Evolutionary conservation across 345 rosid species (phyloP), one percentile per base, ranked within the genome.

Genomic region (Garcia nutans): DNA sequence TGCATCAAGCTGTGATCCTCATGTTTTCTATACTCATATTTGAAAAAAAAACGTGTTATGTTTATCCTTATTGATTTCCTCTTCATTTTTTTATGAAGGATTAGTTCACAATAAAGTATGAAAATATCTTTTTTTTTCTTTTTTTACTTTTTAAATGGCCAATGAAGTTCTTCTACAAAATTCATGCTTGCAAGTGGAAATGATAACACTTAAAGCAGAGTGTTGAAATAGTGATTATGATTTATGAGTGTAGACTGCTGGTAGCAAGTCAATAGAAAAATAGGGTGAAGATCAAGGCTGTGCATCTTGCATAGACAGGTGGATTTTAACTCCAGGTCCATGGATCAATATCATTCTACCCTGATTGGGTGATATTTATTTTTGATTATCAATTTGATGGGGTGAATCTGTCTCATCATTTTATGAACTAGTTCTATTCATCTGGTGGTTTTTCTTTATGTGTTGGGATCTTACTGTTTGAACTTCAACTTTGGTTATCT

Each of bases 401-500:
- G 56, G 4, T 12, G 26, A 20, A 10, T 37, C 5, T 10, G 9
- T 71, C 19, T 55, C 44, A 17, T n/a, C 42, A 61, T 61, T 57
- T 65, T 42, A 2, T 33, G 22, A 74, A 52, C 41, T 54, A 54
- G 37, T n/a, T 44, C 50, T 45, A 20, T 74, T 15, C 4, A 19
- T 26, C n/a, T 76, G 47, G 67, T 49, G 12, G 28, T 24, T 47
- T 62, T 20, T 23, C 2, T 22, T 72, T 26, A 71, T 71, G 10
- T 64, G 65, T 11, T 17, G 24, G 66, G 47, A 15, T 50, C 55
- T 26, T 59, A 50, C 74, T 70, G 23, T 23, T 64, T 71, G 72
- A 73, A 58, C 68, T 73, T 62, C 55, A 59, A 61, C 80, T 75
- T 56, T 26, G 58, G 28, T 74, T 66, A 73, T 75, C 72, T 74